A percentile compares a stretch with the other conserved stretches of the same genome.
Conservation (phyloP, 495 filamentous ascomycete species). For the Alectoria sarmentosa region DNA sequence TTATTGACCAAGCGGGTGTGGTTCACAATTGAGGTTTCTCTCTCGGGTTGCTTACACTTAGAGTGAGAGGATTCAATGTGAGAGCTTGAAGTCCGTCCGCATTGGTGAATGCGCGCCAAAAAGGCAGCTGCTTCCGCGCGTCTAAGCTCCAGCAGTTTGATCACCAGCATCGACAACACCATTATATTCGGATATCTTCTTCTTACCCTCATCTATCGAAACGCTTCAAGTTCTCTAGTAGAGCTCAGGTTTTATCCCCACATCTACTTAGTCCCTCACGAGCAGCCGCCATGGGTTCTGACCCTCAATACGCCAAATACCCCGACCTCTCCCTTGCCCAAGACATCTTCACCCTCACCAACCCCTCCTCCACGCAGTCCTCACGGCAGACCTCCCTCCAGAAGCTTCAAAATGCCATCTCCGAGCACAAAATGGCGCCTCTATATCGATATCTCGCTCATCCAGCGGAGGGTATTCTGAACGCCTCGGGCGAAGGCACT, state of each 20-base stretch:
- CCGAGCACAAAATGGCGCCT: slow-evolving; percentile 91
- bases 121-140: slow-evolving; percentile 3
- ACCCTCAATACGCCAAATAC: slow-evolving; percentile 94
- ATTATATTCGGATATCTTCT: neutral
- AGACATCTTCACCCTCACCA: slow-evolving; percentile 95
- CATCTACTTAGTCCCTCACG: neutral
- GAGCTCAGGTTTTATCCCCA: neutral
- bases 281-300: slow-evolving; percentile 73
- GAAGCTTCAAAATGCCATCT: slow-evolving; percentile 86
- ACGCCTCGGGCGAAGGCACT: slow-evolving; percentile 63
- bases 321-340: slow-evolving; percentile 87
- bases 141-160: neutral
- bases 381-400: slow-evolving; percentile 69
- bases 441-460: slow-evolving; percentile 94
- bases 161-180: neutral
- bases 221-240: neutral
- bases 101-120: neutral
- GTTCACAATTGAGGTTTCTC: neutral
- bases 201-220: neutral
- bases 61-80: neutral
- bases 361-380: slow-evolving; percentile 63
- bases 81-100: too few relatives aligned
- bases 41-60: neutral
- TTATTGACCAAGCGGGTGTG: neutral
- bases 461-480: slow-evolving; percentile 85